A percentile compares a stretch with the other conserved stretches of the same genome.
Conservation (phyloP, 2,329 filamentous ascomycete species). For the Microascus cirrosus region DNA sequence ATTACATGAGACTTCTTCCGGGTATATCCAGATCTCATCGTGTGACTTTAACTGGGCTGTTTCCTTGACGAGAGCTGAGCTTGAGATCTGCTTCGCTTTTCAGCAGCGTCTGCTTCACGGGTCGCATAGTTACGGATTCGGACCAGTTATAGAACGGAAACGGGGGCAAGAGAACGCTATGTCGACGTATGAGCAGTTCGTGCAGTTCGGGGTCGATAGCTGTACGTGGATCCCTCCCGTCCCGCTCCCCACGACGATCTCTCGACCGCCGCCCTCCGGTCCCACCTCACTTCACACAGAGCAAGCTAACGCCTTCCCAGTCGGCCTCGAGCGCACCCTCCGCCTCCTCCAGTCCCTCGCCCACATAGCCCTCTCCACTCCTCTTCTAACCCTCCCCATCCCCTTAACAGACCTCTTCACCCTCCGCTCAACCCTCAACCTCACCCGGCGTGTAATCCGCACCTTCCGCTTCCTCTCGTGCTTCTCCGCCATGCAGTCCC, state of each 20-base stretch:
- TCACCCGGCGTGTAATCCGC: slow-evolving; percentile 52
- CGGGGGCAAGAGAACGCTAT: slow-evolving; percentile 15
- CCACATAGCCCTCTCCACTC: slow-evolving; percentile 34
- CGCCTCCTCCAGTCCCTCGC: slow-evolving; percentile 43
- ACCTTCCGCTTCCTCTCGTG: slow-evolving; percentile 57
- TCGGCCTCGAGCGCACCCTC: slow-evolving; percentile 49
- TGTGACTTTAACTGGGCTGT: no score
- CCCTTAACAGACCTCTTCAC: slow-evolving; percentile 8
- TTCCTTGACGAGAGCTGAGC: no score
- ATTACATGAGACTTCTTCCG: no score
- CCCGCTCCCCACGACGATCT: not conserved
- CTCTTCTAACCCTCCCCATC: slow-evolving; percentile 24
- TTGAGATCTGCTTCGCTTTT: no score
- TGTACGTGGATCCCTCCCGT: slow-evolving; percentile 1
- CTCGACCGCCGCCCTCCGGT: slow-evolving; percentile 22
- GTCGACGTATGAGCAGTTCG: slow-evolving; percentile 17
- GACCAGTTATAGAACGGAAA: not conserved
- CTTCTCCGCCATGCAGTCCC: slow-evolving; percentile 24
- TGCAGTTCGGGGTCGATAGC: slow-evolving; percentile 2
- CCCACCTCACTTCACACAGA: slow-evolving; percentile 17
- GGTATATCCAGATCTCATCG: no score
- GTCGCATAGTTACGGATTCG: not conserved
- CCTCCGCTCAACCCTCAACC: slow-evolving; percentile 29
- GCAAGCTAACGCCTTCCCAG: slow-evolving; percentile 19
- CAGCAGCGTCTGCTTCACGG: no score